phyloP scores from a whole-genome alignment of 768 basidiomycete genomes.

The Cyathus striatus region DNA sequence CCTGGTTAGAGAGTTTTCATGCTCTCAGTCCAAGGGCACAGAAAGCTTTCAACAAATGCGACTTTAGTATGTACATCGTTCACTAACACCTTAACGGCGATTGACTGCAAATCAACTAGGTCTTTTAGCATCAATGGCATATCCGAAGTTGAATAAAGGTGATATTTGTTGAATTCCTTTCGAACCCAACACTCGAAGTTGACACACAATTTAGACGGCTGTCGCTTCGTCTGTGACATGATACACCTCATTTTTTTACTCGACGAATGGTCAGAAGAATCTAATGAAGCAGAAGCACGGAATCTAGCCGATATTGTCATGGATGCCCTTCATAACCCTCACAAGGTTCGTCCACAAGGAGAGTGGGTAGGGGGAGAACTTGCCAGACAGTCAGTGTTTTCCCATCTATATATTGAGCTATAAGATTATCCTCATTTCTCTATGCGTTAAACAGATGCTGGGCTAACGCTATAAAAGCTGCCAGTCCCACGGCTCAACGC shows the following conservation, averaged over 20 bases:
- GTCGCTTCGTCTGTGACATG: conserved; percentile 37
- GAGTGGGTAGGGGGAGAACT: conserved; percentile 36
- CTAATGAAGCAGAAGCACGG: conserved; percentile 20
- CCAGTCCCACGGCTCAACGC: conserved; percentile 14
- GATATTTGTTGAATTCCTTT: background rate
- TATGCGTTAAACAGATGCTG: conserved; percentile 28
- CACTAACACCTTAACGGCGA: background rate
- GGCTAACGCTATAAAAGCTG: conserved; percentile 17
- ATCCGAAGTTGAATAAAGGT: conserved; percentile 28
- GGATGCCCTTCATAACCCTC: conserved; percentile 32
- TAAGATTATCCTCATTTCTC: no score
- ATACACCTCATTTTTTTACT: conserved; percentile 47
- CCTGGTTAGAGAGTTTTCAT: conserved; percentile 31
- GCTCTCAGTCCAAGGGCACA: conserved; percentile 29
- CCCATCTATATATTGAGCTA: background rate
- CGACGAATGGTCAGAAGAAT: conserved; percentile 46
- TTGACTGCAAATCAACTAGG: conserved; percentile 19
- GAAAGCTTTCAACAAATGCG: conserved; percentile 32
- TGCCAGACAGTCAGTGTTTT: conserved; percentile 29
- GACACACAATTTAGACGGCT: background rate
- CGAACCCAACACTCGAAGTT: background rate
- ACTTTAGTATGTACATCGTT: conserved; percentile 32
- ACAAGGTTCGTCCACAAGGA: conserved; percentile 23
- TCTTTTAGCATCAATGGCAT: conserved; percentile 32
- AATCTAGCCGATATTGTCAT: conserved; percentile 28